Base-by-base conservation (phyloP, 345 rosid species). In the Salix brachista region DNA sequence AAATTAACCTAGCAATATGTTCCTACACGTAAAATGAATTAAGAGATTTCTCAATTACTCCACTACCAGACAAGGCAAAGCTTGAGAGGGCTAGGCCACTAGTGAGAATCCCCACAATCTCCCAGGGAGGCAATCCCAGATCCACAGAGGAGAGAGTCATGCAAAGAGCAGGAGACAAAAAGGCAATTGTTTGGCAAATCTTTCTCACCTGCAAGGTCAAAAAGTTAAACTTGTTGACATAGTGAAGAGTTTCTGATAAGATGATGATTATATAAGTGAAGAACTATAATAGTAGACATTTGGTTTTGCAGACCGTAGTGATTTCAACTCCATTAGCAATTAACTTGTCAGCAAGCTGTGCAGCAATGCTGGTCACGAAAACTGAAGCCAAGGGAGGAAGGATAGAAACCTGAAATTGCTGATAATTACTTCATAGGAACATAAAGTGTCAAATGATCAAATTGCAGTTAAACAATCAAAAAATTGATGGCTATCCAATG, bases 361-460 rank as follows among this genome's bases (percentile, higher is more conserved):
- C 81, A 67, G 97, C 99, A 67, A 89, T 56, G 77, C 85, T 90
- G 37, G 94, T 89, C 75, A 93, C 93, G 6, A 95, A 83, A 81
- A 90, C 71, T 39, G 98, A 95, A 84, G 97, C 94, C 82, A 93
- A 78, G 36, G 99, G 97, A 75, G 99, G 99, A 84, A 95, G 99
- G 89, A 95, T 89, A 36, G 99, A 95, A 75, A 95, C 97, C 99
- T 95, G 91, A 75, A 78, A 81, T 41, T 48, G 65, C 67, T 46
- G 23, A 77, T 14, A 73, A 8, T 42, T 36, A 30, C 2, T 32
- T 62, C 44, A 62, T 16, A 7, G 39, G 36, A 69, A 73, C 8
- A 61, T 16, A 76, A 48, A 41, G 17, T 73, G 42, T 56, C 37
- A 1, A 17, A 37, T 36, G 46, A 16, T n/a, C 18, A 74, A 56